phyloP scores from a whole-genome alignment of 2,329 filamentous ascomycete species.

The Colletotrichum eremochloae region DNA sequence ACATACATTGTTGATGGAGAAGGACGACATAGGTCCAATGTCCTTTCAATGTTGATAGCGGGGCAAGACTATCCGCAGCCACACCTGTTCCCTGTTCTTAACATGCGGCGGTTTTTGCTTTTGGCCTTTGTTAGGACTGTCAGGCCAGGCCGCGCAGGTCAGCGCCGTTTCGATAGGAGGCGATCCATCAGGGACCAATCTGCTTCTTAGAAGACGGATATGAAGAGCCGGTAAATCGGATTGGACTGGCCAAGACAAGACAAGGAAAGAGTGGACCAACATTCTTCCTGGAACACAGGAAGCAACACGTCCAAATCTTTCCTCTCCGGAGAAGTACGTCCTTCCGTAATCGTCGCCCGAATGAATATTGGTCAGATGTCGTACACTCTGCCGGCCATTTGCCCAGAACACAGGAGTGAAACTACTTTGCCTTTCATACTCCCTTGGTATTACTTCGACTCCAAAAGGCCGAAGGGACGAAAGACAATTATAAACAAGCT shows the following conservation, averaged over 20 bases:
- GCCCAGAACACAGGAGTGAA: background rate
- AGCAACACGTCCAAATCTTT: background rate
- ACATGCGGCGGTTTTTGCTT: conserved; percentile 12
- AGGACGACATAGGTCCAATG: background rate
- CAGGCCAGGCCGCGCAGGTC: conserved; percentile 7
- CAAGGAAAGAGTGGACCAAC: background rate
- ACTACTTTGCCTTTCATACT: background rate
- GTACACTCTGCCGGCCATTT: conserved; percentile 10
- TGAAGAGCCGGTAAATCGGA: background rate
- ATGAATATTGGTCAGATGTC: conserved; percentile 6
- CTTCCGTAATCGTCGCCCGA: background rate
- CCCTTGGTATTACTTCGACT: background rate
- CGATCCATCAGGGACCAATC: conserved; percentile 5
- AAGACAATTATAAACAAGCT: background rate
- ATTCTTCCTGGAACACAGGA: background rate
- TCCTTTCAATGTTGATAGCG: conserved; percentile 25
- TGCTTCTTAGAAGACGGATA: background rate
- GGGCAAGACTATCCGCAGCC: conserved; percentile 15
- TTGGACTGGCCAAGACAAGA: background rate
- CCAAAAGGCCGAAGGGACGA: background rate
- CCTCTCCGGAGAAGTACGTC: conserved; percentile 3
- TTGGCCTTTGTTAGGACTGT: background rate
- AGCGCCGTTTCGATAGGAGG: conserved; percentile 7
- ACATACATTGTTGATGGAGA: background rate
- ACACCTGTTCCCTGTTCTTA: conserved; percentile 20